Evolutionary conservation across 306 rosid genomes (phyloP), one percentile per base, ranked within the genome.

Genomic region (Trichosanthes cucumerina): DNA sequence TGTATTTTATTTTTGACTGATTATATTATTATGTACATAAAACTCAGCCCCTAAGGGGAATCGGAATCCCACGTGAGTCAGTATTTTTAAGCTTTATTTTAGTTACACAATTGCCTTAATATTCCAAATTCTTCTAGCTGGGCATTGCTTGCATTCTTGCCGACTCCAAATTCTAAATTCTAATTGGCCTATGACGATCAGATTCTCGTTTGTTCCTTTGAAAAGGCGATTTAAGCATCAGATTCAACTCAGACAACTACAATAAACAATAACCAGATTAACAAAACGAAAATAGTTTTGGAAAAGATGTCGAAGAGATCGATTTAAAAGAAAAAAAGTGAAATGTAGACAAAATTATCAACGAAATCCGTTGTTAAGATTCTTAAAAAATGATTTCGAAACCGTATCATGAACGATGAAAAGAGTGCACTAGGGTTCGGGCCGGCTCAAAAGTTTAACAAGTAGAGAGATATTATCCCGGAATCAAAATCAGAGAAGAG

Each of bases 11-110:
- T 71, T 71, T 71, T 71, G 56, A 71, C 58, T 46, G 58, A 44
- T 71, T 24, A 44, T 71, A 46, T 71, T 71, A 46, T 71, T 43
- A 73, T 73, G 77, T 73, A 73, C 44, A 73, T 73, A 73, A 49
- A 49, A 24, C 77, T 26, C 59, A 15, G 8, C 31, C 56, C 77
- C 77, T 14, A 26, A 24, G 58, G 41, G 53, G 36, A 7, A 15
- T 46, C 59, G n/a, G n/a, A 46, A 15, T 46, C 59, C 28, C 77
- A 46, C 12, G 21, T 1, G 75, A 70, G 36, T 24, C 36, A 0
- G 38, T 44, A 70, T 43, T 70, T 33, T 41, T 7, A 47, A 7
- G 60, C 59, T 72, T 71, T 14, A 33, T 26, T 72, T 28, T 8
- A 11, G 15, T 21, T 0, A 21, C 10, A 41, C 10, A 41, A 39